Base-by-base conservation (phyloP, 2,329 filamentous ascomycete genomes). In the Ceratocystis colombiana region DNA sequence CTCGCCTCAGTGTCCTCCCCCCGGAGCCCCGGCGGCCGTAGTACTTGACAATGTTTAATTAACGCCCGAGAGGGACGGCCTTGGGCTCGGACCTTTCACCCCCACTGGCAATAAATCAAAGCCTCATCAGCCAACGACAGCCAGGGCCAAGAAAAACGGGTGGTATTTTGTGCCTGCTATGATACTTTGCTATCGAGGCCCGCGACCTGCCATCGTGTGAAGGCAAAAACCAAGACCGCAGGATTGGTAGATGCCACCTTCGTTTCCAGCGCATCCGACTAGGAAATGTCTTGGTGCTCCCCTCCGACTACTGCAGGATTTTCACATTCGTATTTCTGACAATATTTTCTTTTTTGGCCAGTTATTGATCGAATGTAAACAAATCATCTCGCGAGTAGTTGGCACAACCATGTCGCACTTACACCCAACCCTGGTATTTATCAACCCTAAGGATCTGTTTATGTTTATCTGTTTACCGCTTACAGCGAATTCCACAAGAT, bases 11-110 rank as follows among this genome's bases (percentile, higher is more conserved):
- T 10, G 12, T 15, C 46, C 33, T 12, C 5, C 50, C 30, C 22
- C 50, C 50, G 50, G 17, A 44, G 37, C 28, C 22, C 22, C 61
- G 25, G 61, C 30, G 44, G 22, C 61, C 41, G 61, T 63, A 45
- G 25, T 20, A 30, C 55, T 59, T 33, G 4, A 28, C 41, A 33
- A 33, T 30, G 25, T 33, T 48, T 63, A 50, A 63, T 48, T 30
- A 59, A 63, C 61, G 17, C 41, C 17, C 44, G 25, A 20, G 22
- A 48, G 61, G 7, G 10, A 12, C 48, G 48, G 48, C 22, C 55
- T 59, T 33, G 12, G 8, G 48, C 48, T 53, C 48, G 48, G 48
- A 53, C 48, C 22, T 25, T 53, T 12, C 37, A 41, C 48, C 48
- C 48, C 48, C 48, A 53, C 48, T 25, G 48, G 25, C 48, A 53